A percentile compares a stretch with the other conserved stretches of the same genome.
Evolutionary conservation across 768 basidiomycete species (phyloP).

Genomic region (Infundibulicybe gibba): DNA sequence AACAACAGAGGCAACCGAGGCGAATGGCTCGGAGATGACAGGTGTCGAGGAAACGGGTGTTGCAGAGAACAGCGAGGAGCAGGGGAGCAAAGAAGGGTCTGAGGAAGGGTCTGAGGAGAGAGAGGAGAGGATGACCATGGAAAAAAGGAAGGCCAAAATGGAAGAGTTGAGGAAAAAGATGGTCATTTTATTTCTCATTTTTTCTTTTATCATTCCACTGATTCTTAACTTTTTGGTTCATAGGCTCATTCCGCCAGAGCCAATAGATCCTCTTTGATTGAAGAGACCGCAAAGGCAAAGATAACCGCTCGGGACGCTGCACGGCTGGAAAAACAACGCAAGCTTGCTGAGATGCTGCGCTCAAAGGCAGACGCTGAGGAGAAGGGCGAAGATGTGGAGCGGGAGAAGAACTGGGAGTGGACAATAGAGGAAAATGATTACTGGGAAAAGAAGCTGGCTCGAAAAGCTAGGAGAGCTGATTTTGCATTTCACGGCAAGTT

Average conservation of each 20-base stretch:
- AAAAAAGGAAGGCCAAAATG: constrained; percentile 75
- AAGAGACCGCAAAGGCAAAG: constrained; percentile 79
- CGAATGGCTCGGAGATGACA: constrained; percentile 25
- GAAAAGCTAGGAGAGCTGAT: constrained; percentile 82
- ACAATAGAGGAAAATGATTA: constrained; percentile 93
- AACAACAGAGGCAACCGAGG: constrained; percentile 11
- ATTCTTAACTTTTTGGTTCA: constrained; percentile 1
- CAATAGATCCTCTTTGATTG: constrained; percentile 82
- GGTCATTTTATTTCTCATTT: constrained; percentile 42
- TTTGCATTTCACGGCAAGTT: constrained; percentile 87
- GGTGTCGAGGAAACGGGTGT: constrained; percentile 17
- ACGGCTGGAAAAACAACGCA: constrained; percentile 85
- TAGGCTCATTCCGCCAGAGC: constrained; percentile 76
- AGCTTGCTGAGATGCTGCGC: constrained; percentile 83
- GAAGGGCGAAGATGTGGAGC: constrained; percentile 86
- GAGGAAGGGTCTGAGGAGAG: constrained; percentile 14
- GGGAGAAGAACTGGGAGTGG: constrained; percentile 93
- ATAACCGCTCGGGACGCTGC: constrained; percentile 76
- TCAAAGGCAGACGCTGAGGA: constrained; percentile 88
- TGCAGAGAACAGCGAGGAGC: neutral
- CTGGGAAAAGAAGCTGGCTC: constrained; percentile 89
- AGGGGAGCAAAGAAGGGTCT: constrained; percentile 10
- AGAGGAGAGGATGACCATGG: constrained; percentile 44
- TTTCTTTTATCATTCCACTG: constrained; percentile 2
- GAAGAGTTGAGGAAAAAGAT: constrained; percentile 74